Base-by-base conservation (phyloP, 2,329 filamentous ascomycete genomes). In the Apiospora hydei region DNA sequence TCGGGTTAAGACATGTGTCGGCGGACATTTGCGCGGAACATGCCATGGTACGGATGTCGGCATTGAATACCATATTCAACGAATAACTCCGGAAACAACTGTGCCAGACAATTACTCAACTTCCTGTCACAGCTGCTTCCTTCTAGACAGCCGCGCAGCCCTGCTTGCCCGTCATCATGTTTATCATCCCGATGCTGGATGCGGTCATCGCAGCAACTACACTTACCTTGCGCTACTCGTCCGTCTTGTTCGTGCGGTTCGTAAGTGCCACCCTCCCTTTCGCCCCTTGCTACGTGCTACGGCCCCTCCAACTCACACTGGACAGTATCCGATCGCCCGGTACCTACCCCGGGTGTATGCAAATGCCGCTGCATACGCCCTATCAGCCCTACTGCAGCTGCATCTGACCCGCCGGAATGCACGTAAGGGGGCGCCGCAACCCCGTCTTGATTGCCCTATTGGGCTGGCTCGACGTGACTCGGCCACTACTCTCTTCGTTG, bases 201-300 rank as follows among this genome's bases (percentile, higher is more conserved):
- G 71, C 69, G 18, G 18, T 72, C 26, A 44, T 70, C 18, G 73
- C 73, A 6, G 73, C 69, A 0, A 49, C 41, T 14, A 71, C 73
- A 0, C 44, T 72, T 14, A 70, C 69, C 6, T 30, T 71, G 34
- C 67, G 71, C 3, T 47, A 44, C 8, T 53, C 67, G 18, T 44
- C 71, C 21, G 16, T 72, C 6, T 46, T 72, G n/a, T 72, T 74
- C 46, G 71, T 72, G 5, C 49, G 71, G 46, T 67, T 67, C 30
- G 73, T 74, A 69, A 5, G 67, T 41, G 13, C n/a, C n/a, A 21
- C n/a, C n/a, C 13, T 5, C 30, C 41, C 10, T 11, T 10, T 8
- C 16, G 21, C 8, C 14, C 64, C 13, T 41, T 5, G 34, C 34
- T 5, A 6, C 34, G 2, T 14, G 14, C 11, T 13, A 1, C 8